Evolutionary conservation across 2,329 filamentous ascomycete genomes (phyloP).

Genomic region (Aspergillus hiratsukae): DNA sequence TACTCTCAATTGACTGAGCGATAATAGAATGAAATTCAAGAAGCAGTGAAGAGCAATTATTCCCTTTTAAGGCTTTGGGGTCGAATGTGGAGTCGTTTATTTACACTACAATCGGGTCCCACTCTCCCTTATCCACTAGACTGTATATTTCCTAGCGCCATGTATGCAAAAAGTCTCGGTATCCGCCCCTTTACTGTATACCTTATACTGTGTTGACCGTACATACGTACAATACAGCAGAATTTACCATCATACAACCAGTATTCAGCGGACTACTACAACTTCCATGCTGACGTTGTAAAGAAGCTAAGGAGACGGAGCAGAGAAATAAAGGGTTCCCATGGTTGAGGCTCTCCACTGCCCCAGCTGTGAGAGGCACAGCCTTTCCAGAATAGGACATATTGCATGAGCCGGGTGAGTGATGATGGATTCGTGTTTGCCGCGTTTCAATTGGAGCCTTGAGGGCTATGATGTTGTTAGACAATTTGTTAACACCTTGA

Average conservation of each 20-base stretch:
- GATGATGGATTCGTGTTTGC: conserved; percentile 5
- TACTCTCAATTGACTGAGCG: background rate
- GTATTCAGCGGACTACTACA: background rate
- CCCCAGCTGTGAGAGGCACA: conserved; percentile 12
- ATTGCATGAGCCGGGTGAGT: conserved; percentile 15
- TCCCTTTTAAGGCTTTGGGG: conserved; percentile 11
- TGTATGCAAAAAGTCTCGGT: background rate
- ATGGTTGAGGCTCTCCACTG: conserved; percentile 29
- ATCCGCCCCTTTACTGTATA: background rate
- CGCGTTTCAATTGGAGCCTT: conserved; percentile 15
- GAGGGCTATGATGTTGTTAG: background rate
- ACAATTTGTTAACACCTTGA: background rate
- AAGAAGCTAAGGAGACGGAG: background rate
- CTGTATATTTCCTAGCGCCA: background rate
- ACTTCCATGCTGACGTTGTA: background rate
- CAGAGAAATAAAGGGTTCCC: conserved; percentile 9
- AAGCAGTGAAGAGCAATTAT: background rate
- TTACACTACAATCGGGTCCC: conserved; percentile 19
- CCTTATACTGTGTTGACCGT: background rate
- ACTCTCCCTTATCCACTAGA: conserved; percentile 7
- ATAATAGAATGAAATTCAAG: background rate
- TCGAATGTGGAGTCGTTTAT: conserved; percentile 21
- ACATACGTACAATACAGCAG: background rate
- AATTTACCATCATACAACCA: background rate
- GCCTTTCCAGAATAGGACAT: conserved; percentile 21